Percentiles rank a stretch among this genome's conserved stretches.
phyloP scores from a whole-genome alignment of 2,329 filamentous ascomycete species.

The Niveomyces coronatus region DNA sequence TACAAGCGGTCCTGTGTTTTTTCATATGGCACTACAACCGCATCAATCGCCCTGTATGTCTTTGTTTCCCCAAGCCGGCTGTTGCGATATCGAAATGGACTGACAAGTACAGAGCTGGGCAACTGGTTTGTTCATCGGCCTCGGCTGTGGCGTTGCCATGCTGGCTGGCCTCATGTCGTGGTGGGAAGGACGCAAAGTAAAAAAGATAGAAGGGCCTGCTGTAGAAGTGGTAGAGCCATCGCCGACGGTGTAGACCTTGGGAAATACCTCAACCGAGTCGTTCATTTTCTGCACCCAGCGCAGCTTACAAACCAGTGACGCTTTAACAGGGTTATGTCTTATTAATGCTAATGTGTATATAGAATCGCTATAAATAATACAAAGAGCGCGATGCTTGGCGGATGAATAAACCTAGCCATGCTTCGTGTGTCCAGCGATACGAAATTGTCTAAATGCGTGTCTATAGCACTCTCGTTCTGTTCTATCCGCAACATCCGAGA shows the following conservation, averaged over 20 bases:
- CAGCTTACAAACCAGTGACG: too few species aligned
- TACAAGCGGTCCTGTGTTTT: conserved; percentile 16
- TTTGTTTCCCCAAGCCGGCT: background rate
- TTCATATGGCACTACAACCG: conserved; percentile 19
- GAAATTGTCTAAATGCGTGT: too few species aligned
- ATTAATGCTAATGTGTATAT: too few species aligned
- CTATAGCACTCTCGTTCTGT: too few species aligned
- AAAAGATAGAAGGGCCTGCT: conserved; percentile 17
- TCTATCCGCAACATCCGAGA: too few species aligned
- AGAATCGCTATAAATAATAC: too few species aligned
- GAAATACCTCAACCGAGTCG: too few species aligned
- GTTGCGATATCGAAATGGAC: background rate
- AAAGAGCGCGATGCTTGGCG: too few species aligned
- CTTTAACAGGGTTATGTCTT: too few species aligned
- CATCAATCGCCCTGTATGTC: conserved; percentile 16
- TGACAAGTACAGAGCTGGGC: conserved; percentile 11
- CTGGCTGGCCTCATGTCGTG: conserved; percentile 17
- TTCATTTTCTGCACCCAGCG: too few species aligned
- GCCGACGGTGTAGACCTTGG: background rate
- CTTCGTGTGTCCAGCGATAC: too few species aligned
- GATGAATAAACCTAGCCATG: too few species aligned
- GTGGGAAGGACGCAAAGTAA: conserved; percentile 18
- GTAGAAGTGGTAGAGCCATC: conserved; percentile 11
- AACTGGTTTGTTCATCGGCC: conserved; percentile 16
- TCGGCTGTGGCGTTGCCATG: conserved; percentile 17